These are phyloP conservation scores for Kazachstania taianensis DNA, from an alignment of 805 yeast species.

Conservation along the genomic window DNA sequence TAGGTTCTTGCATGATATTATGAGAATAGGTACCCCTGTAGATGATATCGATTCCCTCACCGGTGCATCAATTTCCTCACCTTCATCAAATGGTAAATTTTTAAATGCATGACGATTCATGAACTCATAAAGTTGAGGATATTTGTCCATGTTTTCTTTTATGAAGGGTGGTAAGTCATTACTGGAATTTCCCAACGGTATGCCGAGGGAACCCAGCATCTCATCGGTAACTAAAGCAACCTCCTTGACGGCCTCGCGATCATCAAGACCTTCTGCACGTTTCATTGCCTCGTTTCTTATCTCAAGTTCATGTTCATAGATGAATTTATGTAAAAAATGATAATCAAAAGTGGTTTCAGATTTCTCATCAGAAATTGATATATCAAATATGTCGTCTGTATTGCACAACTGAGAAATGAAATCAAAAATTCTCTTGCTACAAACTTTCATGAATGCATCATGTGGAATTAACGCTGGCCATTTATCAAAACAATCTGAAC, in stretches of 20 bases:
- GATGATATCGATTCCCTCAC: conserved; percentile 53
- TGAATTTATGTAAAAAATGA: conserved; percentile 37
- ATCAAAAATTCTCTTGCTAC: conserved; percentile 29
- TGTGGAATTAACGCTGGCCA: conserved; percentile 43
- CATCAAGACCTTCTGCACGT: conserved; percentile 10
- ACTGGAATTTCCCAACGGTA: conserved; percentile 44
- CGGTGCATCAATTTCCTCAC: conserved; percentile 27
- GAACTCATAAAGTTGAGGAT: conserved; percentile 52
- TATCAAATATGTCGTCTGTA: conserved; percentile 12
- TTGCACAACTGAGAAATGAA: conserved; percentile 32
- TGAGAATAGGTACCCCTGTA: conserved; percentile 62
- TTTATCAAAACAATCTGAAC: conserved; percentile 50
- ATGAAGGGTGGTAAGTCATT: conserved; percentile 45
- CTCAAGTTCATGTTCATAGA: conserved; percentile 38
- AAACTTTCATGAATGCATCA: conserved; percentile 30
- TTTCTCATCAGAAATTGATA: conserved; percentile 14
- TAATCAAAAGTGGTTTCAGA: conserved; percentile 18
- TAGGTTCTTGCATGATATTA: conserved; percentile 37
- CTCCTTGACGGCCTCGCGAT: conserved; percentile 12
- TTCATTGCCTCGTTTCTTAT: conserved; percentile 20
- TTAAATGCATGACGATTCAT: conserved; percentile 55
- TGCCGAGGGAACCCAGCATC: conserved; percentile 40
- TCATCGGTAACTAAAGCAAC: conserved; percentile 35
- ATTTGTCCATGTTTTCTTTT: conserved; percentile 38
- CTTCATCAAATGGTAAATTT: conserved; percentile 36